Evolutionary conservation across 139 green algal species (phyloP), one percentile per base, ranked within the genome.

Genomic region (Coccomyxa sp.): DNA sequence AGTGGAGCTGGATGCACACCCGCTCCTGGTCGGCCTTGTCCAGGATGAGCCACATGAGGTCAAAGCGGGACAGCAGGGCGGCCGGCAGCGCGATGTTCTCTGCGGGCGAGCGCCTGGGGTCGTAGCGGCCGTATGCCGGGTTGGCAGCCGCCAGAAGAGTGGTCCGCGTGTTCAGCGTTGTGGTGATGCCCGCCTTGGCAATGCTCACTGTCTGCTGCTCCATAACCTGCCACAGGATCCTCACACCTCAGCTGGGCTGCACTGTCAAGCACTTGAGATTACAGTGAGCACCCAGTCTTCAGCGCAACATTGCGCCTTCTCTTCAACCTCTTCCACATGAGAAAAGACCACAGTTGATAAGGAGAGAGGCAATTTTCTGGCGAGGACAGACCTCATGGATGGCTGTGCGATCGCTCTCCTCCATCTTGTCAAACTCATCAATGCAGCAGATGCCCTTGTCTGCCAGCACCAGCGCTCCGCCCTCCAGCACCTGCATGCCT

Each of bases 351-450:
- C 16, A 58, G n/a, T 58, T 29, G 16, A 16, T 16, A 12, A 12
- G 14, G 16, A 58, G 14, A 58, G 16, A 58, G 16, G 14, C 16
- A 29, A 58, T 58, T 58, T 58, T 16, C 44, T 29, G 44, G 16
- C 12, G 44, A 29, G 12, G 44, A 16, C 83, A 85, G 69, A 98
- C 94, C 92, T 99, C 96, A 82, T 99, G 96, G 69, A 99, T 99
- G 72, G 97, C 94, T 8, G 97, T 99, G 18, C 97, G 87, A 88
- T 99, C 97, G 14, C 79, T 80, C 78, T 99, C 97, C 77, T 99
- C 97, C 97, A 99, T 99, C 88, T 99, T 99, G 87, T 99, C 97
- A 87, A 99, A 99, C 89, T 99, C 97, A 74, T 99, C 97, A 73
- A 99, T 99, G 87, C 94, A 98, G 89, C 97, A 99, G 77, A 99